A percentile compares a stretch with the other conserved stretches of the same genome.
Evolutionary conservation across 75 land plant genomes (phyloP).

Genomic region (Selaginella tamariscina): DNA sequence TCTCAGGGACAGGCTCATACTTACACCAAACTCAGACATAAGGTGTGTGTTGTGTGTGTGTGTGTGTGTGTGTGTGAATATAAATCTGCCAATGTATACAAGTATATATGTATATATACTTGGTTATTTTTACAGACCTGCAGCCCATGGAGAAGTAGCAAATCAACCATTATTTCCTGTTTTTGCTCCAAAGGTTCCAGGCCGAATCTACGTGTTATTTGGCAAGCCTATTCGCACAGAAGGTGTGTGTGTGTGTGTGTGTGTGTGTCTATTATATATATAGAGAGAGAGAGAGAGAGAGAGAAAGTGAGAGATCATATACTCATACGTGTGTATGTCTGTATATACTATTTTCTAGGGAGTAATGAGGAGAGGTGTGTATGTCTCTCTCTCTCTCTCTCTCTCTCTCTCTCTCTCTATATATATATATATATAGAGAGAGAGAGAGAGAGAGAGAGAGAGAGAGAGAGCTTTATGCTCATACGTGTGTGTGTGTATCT

Average conservation of each 20-base stretch:
- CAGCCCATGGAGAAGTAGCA: neutral
- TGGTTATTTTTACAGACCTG: neutral
- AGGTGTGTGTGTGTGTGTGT: slow-evolving; percentile 15
- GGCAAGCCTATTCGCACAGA: slow-evolving; percentile 74
- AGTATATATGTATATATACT: neutral
- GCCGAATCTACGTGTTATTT: slow-evolving; percentile 58
- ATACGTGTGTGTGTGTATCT: neutral
- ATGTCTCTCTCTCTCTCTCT: no score
- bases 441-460: no score
- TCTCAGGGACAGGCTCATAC: slow-evolving; percentile 14
- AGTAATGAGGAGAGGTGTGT: neutral
- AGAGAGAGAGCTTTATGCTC: no score
- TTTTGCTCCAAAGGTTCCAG: slow-evolving; percentile 24
- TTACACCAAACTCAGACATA: slow-evolving; percentile 13
- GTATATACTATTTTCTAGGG: neutral
- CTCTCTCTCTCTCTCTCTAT: no score
- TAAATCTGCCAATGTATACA: neutral
- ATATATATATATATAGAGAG: no score
- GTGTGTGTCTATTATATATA: no score
- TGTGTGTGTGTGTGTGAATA: no score
- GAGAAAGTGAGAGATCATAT: no score
- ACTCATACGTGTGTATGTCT: neutral
- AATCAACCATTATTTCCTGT: neutral
- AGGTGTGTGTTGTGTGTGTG: no score
- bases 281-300: no score